Base-by-base conservation (phyloP, 768 basidiomycete species). In the Hygrocybe punicea region DNA sequence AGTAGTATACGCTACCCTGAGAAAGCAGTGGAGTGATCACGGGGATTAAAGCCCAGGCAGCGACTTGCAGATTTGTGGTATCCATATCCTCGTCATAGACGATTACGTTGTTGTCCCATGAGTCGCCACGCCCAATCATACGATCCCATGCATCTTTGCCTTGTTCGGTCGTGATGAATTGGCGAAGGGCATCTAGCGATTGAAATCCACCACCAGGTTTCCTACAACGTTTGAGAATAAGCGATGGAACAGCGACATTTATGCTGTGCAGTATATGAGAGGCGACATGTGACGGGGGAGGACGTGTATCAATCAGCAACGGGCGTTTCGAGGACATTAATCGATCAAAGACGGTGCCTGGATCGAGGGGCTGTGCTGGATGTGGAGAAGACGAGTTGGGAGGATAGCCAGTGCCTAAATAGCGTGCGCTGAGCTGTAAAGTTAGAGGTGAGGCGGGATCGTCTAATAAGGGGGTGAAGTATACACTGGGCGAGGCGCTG, bases 171-270 rank as follows among this genome's bases (percentile, higher is more conserved):
- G 88, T 92, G 65, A 93, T 83, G 67, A 87, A 96, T 64, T 89
- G 86, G 50, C 86, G 84, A 55, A 96, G 74, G 0, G 86, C 79
- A 60, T 86, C 81, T 47, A 91, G 73, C 29, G 80, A 80, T 54
- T 81, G 83, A 62, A 91, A 82, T 2, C 81, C 84, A 60, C 80
- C 84, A 33, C 81, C 84, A 2, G 86, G 83, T 67, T 89, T 90
- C 59, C 84, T 79, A 60, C 81, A 87, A 17, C 93, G 85, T 70
- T 93, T 93, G 63, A 94, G 83, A 65, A 97, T 93, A 65, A 97
- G 83, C 23, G 91, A 89, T 0, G 94, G 93, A 42, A 97, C 89
- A 33, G 87, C 87, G 48, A 97, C 79, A 71, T 94, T 94, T 58
- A 93, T 81, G 69, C 86, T 89, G 61, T 84, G 75, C 37, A 76